Base-by-base conservation (phyloP, 2,329 filamentous ascomycete genomes). In the Neofusicoccum ribis region DNA sequence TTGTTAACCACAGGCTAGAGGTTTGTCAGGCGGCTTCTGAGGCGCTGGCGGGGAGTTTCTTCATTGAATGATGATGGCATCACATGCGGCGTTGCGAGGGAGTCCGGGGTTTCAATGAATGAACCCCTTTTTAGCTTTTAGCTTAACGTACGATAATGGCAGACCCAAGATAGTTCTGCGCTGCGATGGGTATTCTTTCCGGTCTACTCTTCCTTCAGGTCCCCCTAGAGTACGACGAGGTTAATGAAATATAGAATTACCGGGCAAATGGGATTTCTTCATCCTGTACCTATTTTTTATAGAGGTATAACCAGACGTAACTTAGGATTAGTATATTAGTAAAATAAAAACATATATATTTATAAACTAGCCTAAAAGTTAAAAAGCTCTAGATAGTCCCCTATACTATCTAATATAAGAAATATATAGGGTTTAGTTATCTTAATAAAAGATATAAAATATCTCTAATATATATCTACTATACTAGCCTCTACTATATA, bases 81-180 rank as follows among this genome's bases (percentile, higher is more conserved):
- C 15, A 59, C 15, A 59, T 59, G 23, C 41, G 54, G 54, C 54
- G 54, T 59, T 59, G 27, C n/a, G 39, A 20, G n/a, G 41, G 31
- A 46, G 31, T n/a, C 27, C 27, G 47, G 14, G 47, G 47, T 50
- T 34, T 50, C 47, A 20, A 12, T 31, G 9, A 34, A 15, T 15
- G 47, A 34, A 50, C 12, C 47, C 47, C 12, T 34, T 50, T 31
- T 5, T 31, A 31, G 27, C 23, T 12, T 34, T 50, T 50, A 50
- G 47, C 47, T 50, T 34, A 34, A 23, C 47, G 47, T 31, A 23
- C 7, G 47, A 23, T 50, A 50, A 50, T 50, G 3, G 44, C 20
- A 34, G 27, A 23, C 23, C 34, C 47, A 50, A 2, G 7, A 12
- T 12, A 34, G 47, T 23, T 50, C 27, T 15, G 27, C 14, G 37